These are phyloP conservation scores for Fonsecaea multimorphosa DNA, from an alignment of 2,329 filamentous ascomycete genomes.

Conservation along the genomic window DNA sequence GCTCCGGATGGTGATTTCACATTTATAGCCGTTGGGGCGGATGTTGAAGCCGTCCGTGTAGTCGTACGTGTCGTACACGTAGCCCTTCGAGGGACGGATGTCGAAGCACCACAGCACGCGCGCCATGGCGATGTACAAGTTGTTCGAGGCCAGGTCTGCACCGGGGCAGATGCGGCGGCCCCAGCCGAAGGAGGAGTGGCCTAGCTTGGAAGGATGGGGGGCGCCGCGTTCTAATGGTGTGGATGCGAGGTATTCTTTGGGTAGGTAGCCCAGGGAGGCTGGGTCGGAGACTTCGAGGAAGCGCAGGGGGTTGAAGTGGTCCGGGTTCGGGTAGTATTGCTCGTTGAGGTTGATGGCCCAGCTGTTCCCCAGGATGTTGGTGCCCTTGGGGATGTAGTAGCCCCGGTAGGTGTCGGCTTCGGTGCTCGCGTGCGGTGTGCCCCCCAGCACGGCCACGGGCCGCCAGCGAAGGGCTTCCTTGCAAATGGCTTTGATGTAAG, in stretches of 20 bases:
- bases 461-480: slow-evolving; percentile 56
- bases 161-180: slow-evolving; percentile 40
- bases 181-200: slow-evolving; percentile 39
- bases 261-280: slow-evolving; percentile 56
- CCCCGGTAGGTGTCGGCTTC: slow-evolving; percentile 44
- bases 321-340: slow-evolving; percentile 57
- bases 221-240: slow-evolving; percentile 46
- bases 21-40: slow-evolving; percentile 31
- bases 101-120: slow-evolving; percentile 64
- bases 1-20: slow-evolving; percentile 32
- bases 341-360: slow-evolving; percentile 61
- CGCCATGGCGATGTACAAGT: slow-evolving; percentile 61
- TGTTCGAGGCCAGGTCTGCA: slow-evolving; percentile 39
- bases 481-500: slow-evolving; percentile 48
- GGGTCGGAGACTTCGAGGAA: slow-evolving; percentile 60
- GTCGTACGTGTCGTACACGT: slow-evolving; percentile 34
- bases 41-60: slow-evolving; percentile 36
- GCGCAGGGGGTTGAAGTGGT: slow-evolving; percentile 60
- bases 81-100: slow-evolving; percentile 41
- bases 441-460: slow-evolving; percentile 44
- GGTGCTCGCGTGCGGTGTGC: slow-evolving; percentile 36
- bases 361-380: slow-evolving; percentile 50
- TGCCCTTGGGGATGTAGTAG: slow-evolving; percentile 57
- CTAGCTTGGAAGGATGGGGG: slow-evolving; percentile 36
- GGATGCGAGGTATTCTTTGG: slow-evolving; percentile 58